Base-by-base conservation (phyloP, 768 basidiomycete species). In the Leccinellum luteum region DNA sequence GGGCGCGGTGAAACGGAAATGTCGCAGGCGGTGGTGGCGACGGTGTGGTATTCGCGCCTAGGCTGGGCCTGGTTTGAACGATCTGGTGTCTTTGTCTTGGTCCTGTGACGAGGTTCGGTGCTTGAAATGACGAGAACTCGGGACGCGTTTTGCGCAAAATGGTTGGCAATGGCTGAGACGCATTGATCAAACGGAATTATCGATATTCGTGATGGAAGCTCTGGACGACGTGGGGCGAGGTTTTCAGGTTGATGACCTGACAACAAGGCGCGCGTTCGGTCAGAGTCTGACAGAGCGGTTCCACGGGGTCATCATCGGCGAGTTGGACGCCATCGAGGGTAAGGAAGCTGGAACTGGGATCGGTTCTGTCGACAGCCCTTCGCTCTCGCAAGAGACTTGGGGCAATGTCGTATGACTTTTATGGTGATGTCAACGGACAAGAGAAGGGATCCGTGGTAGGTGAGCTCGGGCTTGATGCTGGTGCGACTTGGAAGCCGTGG, bases 1-100 rank as follows among this genome's bases (percentile, higher is more conserved):
- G 59, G 63, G 63, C 55, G 55, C 63, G 41, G 62, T 12, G 41
- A 41, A 41, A 19, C 41, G 61, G 59, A 38, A 31, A 41, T 52
- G 52, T 62, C 12, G 30, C 17, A 3, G 51, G 63, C 45, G 28
- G 52, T 52, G 59, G 55, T 51, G 59, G 55, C 14, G 12, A 45
- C 30, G 21, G 41, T 1, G 4, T 1, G 23, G 3, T 31, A 25
- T 55, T 55, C 28, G 30, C 21, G 2, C 35, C 25, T 14, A 41
- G 4, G 9, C 41, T 41, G 6, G 51, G 47, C 48, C 31, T 52
- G 14, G 10, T 60, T 60, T 15, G 32, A 45, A 3, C 6, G 30
- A 25, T 52, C 38, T 35, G 54, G 44, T 38, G 2, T 41, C 38
- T n/a, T n/a, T n/a, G n/a, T n/a, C 12, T 4, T 34, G 6, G n/a